Percentiles rank a stretch among this genome's conserved stretches.
These are phyloP conservation scores for Colletotrichum melonis DNA, from an alignment of 2,329 filamentous ascomycete genomes.

Conservation along the genomic window DNA sequence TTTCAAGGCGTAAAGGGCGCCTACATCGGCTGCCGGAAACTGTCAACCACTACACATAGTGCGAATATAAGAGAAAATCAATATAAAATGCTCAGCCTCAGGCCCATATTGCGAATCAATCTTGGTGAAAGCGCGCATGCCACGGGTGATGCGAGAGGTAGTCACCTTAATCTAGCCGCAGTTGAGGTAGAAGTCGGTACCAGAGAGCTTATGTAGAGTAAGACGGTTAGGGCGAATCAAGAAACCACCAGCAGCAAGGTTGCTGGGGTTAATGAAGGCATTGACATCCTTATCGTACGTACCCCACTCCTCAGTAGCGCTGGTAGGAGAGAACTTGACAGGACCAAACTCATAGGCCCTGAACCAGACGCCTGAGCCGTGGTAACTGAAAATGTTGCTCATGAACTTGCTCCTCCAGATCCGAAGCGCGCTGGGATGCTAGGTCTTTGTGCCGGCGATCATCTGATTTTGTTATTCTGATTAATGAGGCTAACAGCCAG, in stretches of 20 bases:
- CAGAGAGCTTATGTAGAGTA: constrained; percentile 50
- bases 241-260: constrained; percentile 50
- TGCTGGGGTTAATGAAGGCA: constrained; percentile 48
- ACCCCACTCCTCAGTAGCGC: constrained; percentile 25
- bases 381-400: constrained; percentile 27
- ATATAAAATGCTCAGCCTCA: no score
- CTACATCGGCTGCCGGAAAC: background rate
- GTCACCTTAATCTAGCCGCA: constrained; percentile 55
- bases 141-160: constrained; percentile 38
- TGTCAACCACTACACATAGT: no score
- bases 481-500: no score
- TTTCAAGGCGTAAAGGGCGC: background rate
- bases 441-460: constrained; percentile 23
- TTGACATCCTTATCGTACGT: constrained; percentile 30
- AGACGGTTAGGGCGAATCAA: constrained; percentile 56
- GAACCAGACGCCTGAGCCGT: constrained; percentile 40
- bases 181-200: constrained; percentile 52
- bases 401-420: constrained; percentile 28
- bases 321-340: constrained; percentile 17
- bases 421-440: constrained; percentile 27
- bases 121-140: no score
- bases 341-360: constrained; percentile 37
- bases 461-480: background rate
- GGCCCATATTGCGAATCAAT: no score
- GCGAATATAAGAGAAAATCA: background rate